Percentiles rank a stretch among this genome's conserved stretches.
These are phyloP conservation scores for Phytophthora pisi DNA, from an alignment of 352 stramenopile genomes.

Conservation along the genomic window DNA sequence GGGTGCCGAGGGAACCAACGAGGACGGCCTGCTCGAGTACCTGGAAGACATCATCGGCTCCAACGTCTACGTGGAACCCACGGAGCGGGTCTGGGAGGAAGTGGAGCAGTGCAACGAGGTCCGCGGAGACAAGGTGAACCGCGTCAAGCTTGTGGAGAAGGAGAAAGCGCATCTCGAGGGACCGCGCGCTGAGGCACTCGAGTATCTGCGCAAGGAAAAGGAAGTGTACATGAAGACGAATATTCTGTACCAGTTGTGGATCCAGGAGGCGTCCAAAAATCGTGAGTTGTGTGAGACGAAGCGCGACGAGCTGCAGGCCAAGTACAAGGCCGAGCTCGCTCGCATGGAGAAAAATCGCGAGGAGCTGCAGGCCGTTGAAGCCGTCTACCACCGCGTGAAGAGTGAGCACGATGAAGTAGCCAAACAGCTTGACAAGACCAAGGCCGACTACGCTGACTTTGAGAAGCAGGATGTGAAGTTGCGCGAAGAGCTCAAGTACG, in stretches of 20 bases:
- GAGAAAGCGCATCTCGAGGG: slow-evolving; percentile 95
- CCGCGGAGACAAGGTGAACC: slow-evolving; percentile 95
- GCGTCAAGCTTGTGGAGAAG: slow-evolving; percentile 98
- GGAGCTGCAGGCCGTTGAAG: slow-evolving; percentile 84
- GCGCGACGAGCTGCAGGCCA: slow-evolving; percentile 66
- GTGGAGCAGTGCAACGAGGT: slow-evolving; percentile 94
- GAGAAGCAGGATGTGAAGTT: slow-evolving; percentile 98
- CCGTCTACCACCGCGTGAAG: slow-evolving; percentile 80
- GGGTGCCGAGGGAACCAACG: slow-evolving; percentile 88
- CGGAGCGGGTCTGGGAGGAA: slow-evolving; percentile 92
- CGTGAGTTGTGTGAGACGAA: slow-evolving; percentile 67
- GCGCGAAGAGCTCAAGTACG: slow-evolving; percentile 97
- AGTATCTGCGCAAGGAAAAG: slow-evolving; percentile 94
- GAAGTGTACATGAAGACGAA: slow-evolving; percentile 97
- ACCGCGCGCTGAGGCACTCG: slow-evolving; percentile 94
- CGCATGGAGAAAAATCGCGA: slow-evolving; percentile 80
- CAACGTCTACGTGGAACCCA: slow-evolving; percentile 97
- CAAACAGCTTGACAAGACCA: slow-evolving; percentile 87
- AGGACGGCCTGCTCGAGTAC: slow-evolving; percentile 99
- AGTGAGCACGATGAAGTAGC: slow-evolving; percentile 87
- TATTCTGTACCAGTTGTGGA: slow-evolving; percentile 96
- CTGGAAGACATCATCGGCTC: slow-evolving; percentile 99
- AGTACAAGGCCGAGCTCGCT: slow-evolving; percentile 76
- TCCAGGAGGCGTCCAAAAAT: slow-evolving; percentile 84
- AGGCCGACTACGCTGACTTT: slow-evolving; percentile 95